Conservation (phyloP, 2,329 filamentous ascomycete genomes). For the Cryphonectria radicalis region DNA sequence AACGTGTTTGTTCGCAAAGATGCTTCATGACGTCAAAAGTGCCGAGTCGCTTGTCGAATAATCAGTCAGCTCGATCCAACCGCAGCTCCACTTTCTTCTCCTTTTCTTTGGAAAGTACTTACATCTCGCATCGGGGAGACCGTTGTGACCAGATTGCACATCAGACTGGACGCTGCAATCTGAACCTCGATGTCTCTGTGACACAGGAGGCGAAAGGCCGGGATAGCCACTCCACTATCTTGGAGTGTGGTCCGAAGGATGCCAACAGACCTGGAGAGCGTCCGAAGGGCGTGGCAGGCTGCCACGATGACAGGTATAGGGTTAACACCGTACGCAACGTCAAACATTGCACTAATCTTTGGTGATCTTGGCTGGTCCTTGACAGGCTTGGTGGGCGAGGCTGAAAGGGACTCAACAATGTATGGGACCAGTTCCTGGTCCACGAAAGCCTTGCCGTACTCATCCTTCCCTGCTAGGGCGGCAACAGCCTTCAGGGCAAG, state of each 20-base stretch:
- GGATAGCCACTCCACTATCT: constrained; percentile 79
- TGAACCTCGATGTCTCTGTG: constrained; percentile 79
- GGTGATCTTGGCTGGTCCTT: constrained; percentile 47
- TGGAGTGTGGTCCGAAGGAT: constrained; percentile 85
- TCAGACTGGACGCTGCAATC: constrained; percentile 80
- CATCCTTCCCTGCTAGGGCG: constrained; percentile 81
- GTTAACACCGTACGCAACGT: constrained; percentile 69
- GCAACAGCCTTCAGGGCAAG: constrained; percentile 77
- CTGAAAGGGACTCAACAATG: constrained; percentile 77
- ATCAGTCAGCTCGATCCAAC: constrained; percentile 30
- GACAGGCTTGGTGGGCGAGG: constrained; percentile 58
- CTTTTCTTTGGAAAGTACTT: constrained; percentile 41
- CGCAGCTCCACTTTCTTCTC: too few relatives aligned
- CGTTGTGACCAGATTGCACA: constrained; percentile 85
- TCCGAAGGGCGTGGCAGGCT: constrained; percentile 80
- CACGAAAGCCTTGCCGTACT: constrained; percentile 80
- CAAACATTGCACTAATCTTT: constrained; percentile 37
- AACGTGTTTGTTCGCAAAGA: constrained; percentile 84
- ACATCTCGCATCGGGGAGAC: constrained; percentile 92
- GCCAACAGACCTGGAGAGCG: constrained; percentile 82
- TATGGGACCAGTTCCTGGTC: constrained; percentile 80
- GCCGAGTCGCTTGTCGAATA: constrained; percentile 67
- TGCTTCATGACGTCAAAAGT: constrained; percentile 75
- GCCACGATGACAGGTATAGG: constrained; percentile 78
- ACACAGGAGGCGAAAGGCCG: constrained; percentile 74